Base-by-base conservation (phyloP, 305 asterid genomes). In the Euphrasia arctica region DNA sequence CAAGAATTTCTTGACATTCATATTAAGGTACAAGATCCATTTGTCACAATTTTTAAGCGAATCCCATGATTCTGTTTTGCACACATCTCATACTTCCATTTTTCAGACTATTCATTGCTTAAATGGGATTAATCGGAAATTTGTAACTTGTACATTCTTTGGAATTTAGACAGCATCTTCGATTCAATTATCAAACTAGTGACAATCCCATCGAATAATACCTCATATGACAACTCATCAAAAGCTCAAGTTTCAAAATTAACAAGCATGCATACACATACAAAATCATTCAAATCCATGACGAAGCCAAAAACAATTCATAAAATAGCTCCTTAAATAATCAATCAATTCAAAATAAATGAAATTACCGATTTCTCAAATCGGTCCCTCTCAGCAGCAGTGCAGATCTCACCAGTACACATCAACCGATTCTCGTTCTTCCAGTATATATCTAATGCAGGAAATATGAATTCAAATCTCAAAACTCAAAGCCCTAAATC, bases 321-420 rank as follows among this genome's bases (percentile, higher is more conserved):
- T 0, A 49, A 12, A 45, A 32, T 50, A 13, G 5, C 27, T 13
- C 25, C 25, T 0, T 7, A 14, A 13, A 11, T 14, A 49, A 49
- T 49, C 7, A 14, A 5, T 10, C 4, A 56, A 51, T 18, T 18
- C 22, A 4, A 27, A 65, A 27, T 7, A 60, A 67, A 28, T 6
- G 14, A 5, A 68, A 56, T 71, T 83, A 91, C 98, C 95, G 96
- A 74, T 91, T 79, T 91, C 82, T 91, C 98, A 15, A 86, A 86
- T 77, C 96, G 98, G 87, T 91, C 95, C 70, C 96, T 83, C 80
- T 91, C 98, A 10, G 90, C 70, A 64, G 96, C 84, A 54, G 98
- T 91, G 75, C 98, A 91, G 72, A 69, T 76, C 79, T 89, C 96
- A 45, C 98, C 98, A 9, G 78, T 64, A 70, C 98, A 91, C 90